These are phyloP conservation scores for Fusarium tupiense DNA, from an alignment of 2,329 filamentous ascomycete species.

Conservation along the genomic window DNA sequence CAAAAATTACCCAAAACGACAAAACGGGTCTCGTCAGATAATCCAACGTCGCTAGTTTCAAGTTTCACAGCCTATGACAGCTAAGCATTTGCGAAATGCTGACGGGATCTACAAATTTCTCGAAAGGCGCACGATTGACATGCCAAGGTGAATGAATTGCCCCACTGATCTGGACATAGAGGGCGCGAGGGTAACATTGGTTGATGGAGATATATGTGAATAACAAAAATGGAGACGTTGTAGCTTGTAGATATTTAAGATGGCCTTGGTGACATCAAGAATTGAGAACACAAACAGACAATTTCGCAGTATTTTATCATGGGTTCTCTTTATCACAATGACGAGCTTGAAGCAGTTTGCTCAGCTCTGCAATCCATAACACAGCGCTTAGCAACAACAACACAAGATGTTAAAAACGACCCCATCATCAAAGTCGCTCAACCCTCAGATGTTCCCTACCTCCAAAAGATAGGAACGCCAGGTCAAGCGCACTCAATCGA, in stretches of 20 bases:
- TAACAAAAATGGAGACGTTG: neutral
- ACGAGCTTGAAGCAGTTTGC: conserved; percentile 13
- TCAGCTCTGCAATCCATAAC: conserved; percentile 9
- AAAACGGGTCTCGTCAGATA: neutral
- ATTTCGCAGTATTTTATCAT: neutral
- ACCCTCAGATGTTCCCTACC: conserved; percentile 11
- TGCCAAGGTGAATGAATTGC: neutral
- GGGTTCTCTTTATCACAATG: neutral
- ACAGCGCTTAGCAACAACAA: conserved; percentile 1
- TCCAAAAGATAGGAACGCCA: conserved; percentile 12
- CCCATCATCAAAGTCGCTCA: conserved; percentile 27
- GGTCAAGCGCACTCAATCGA: conserved; percentile 12
- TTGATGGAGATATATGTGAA: neutral
- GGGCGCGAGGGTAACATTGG: neutral
- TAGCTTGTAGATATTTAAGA: neutral
- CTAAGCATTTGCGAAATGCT: neutral
- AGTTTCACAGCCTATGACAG: conserved; percentile 2
- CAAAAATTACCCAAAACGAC: neutral
- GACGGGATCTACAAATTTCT: neutral
- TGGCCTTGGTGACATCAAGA: neutral
- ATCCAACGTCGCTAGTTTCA: neutral
- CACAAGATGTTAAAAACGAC: conserved; percentile 10
- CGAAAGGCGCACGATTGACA: conserved; percentile 18
- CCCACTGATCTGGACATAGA: neutral
- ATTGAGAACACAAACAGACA: neutral